Evolutionary conservation across 768 basidiomycete genomes (phyloP), one percentile per base, ranked within the genome.

Genomic region (Rhodotorula toruloides): DNA sequence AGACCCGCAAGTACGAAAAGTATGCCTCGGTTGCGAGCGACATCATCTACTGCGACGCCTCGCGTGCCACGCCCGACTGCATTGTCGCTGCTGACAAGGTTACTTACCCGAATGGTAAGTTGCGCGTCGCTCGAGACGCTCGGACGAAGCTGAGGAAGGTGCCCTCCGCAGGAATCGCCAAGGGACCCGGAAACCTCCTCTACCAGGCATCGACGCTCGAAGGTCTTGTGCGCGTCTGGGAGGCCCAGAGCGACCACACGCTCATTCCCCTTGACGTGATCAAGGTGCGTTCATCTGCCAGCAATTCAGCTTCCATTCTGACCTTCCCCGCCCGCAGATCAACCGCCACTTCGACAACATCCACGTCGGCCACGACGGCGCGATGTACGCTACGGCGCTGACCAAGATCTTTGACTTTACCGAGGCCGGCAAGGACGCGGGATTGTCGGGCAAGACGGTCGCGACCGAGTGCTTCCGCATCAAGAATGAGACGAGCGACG

Each of bases 1-100:
- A 65, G 65, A n/a, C 58, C 8, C 62, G 67, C 37, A n/a, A 37
- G 19, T 53, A 36, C 48, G 62, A 64, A 32, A 22, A 42, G 17
- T 3, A 57, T 43, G 34, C 52, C 21, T 22, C 58, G 4, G 39
- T 54, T 22, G 73, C 73, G 4, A 79, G 83, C 47, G 84, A 83
- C 12, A 81, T 90, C 14, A 84, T 83, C 13, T 87, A 84, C 75
- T 89, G 88, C 74, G 80, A 87, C 63, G 75, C 81, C 37, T 79
- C 83, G 49, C 70, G 78, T 25, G 85, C 85, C 8, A 25, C 31
- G 2, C 29, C 62, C 0, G 27, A 32, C 4, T 90, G 88, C 76
- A 86, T 84, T 69, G 75, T 82, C 55, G 87, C 83, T 3, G 80
- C 82, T 22, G 74, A 76, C 34, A 79, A 81, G n/a, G 75, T 87